A percentile compares a stretch with the other conserved stretches of the same genome.
Conservation (phyloP, 257 asterid genomes). For the Primulina tabacum region DNA sequence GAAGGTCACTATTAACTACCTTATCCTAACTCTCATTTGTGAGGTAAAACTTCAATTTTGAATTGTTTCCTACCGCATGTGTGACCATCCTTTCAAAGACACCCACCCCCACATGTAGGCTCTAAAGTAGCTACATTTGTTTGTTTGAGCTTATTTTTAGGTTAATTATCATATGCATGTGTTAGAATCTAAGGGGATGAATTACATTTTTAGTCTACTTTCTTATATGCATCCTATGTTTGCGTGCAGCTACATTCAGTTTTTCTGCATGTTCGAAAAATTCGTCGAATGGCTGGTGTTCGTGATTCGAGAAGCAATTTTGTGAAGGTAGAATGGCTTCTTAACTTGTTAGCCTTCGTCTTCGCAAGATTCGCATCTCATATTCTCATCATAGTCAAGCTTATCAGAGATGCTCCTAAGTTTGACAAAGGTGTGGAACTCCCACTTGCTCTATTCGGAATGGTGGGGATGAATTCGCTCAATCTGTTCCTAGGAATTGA, state of each 20-base stretch:
- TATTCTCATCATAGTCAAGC: slow-evolving; percentile 65
- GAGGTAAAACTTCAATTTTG: slow-evolving; percentile 48
- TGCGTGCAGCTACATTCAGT: slow-evolving; percentile 61
- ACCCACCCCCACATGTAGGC: background rate
- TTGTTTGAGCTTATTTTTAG: background rate
- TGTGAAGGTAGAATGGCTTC: slow-evolving; percentile 77
- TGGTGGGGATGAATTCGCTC: slow-evolving; percentile 87
- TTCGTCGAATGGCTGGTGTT: slow-evolving; percentile 75
- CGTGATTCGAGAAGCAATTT: slow-evolving; percentile 52
- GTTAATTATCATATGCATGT: background rate
- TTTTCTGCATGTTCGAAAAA: slow-evolving; percentile 61
- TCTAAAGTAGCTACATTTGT: background rate
- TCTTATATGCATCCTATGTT: too few species aligned
- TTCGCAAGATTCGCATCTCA: slow-evolving; percentile 62
- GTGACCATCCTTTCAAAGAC: background rate
- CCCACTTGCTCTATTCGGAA: slow-evolving; percentile 81
- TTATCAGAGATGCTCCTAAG: slow-evolving; percentile 66
- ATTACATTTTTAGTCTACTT: background rate
- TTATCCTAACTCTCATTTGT: slow-evolving; percentile 84
- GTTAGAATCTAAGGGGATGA: background rate
- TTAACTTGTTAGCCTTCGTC: slow-evolving; percentile 62
- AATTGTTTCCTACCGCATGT: background rate
- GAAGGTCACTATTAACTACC: slow-evolving; percentile 83
- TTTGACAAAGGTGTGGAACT: slow-evolving; percentile 74
- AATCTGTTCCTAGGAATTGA: slow-evolving; percentile 66